phyloP scores from a whole-genome alignment of 176 grass and related monocot genomes.

The Miscanthus lutarioriparius region DNA sequence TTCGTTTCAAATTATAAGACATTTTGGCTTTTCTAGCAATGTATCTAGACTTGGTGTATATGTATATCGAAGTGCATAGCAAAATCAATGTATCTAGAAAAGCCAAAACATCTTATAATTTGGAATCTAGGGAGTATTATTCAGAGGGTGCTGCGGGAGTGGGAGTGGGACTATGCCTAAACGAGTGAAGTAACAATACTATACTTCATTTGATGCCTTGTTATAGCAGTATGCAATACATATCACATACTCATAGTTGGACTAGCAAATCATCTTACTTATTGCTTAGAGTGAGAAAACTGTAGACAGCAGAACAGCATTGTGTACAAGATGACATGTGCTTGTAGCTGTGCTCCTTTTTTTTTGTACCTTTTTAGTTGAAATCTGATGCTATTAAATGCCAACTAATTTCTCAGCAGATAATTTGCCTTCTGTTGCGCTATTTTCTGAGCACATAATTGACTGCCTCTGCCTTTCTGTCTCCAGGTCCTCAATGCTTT shows the following conservation, averaged over 20 bases:
- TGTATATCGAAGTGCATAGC: too few relatives aligned
- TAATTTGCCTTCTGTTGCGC: constrained; percentile 15
- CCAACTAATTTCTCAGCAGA: not conserved
- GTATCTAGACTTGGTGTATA: too few relatives aligned
- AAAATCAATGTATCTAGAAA: too few relatives aligned
- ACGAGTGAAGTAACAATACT: not conserved
- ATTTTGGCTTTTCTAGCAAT: too few relatives aligned
- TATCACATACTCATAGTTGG: not conserved
- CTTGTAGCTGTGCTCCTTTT: not conserved
- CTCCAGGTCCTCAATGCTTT: constrained; percentile 88
- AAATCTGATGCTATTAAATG: not conserved
- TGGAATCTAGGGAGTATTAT: not conserved
- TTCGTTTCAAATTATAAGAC: too few relatives aligned
- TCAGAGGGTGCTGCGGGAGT: not conserved
- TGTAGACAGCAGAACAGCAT: not conserved
- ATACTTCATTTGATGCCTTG: not conserved
- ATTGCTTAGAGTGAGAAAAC: not conserved
- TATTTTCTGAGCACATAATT: constrained; percentile 27
- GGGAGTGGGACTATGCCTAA: not conserved
- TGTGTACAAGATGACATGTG: not conserved
- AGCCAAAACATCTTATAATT: too few relatives aligned
- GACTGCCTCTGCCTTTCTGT: constrained; percentile 20
- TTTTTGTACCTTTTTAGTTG: not conserved
- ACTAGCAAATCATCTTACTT: not conserved
- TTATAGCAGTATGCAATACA: not conserved